Base-by-base conservation (phyloP, 805 yeast genomes). In the Cyberlindnera euphorbiiphila region DNA sequence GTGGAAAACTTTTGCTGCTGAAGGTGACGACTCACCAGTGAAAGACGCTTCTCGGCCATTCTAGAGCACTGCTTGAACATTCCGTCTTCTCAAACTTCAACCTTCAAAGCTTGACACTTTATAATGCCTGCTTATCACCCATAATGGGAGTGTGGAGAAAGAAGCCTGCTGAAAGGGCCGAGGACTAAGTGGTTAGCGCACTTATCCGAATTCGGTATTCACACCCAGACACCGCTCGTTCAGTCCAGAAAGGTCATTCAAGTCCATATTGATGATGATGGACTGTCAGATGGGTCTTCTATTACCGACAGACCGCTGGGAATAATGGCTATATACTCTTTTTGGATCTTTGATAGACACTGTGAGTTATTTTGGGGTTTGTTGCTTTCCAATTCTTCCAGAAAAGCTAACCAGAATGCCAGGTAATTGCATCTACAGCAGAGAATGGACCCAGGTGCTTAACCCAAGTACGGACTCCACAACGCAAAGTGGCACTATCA, bases 311-410 rank as follows among this genome's bases (percentile, higher is more conserved):
- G n/a, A n/a, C n/a, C n/a, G n/a, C n/a, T n/a, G n/a, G n/a, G n/a
- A n/a, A 39, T 7, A 10, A 77, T 78, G 85, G 74, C 84, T 26
- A 78, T 88, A 31, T 81, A 81, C 64, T 85, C 96, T 9, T 83
- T 89, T 56, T 85, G 88, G 85, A 76, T 91, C 38, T 91, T 83
- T 57, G 97, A 91, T 59, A 74, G 93, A 57, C 97, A 91, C 62
- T 85, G 97, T 62, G 65, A 34, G 74, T 58, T 8, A 12, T 15
- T n/a, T n/a, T n/a, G n/a, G n/a, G n/a, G n/a, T n/a, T n/a, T n/a
- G n/a, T n/a, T n/a, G n/a, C n/a, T n/a, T n/a, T n/a, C n/a, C n/a
- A n/a, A n/a, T n/a, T n/a, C n/a, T n/a, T n/a, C n/a, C n/a, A n/a
- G 22, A 25, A 7, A 18, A 5, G 5, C 35, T 29, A 24, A 32